Base-by-base conservation (phyloP, 2,329 filamentous ascomycete genomes). In the Aspergillus fijiensis region DNA sequence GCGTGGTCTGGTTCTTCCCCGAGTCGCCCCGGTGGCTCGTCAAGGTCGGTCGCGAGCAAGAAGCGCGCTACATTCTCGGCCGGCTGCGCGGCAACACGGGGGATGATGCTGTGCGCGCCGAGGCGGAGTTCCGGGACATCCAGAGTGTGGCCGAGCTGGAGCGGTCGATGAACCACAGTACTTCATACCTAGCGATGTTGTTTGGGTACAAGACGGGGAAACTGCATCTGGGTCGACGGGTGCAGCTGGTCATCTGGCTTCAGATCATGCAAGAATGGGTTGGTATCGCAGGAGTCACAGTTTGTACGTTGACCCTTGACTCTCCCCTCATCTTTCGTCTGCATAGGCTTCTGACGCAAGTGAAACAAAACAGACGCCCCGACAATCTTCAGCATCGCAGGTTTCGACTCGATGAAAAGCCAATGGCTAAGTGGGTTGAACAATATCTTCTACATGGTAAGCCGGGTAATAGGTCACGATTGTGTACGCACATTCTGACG, bases 241-340 rank as follows among this genome's bases (percentile, higher is more conserved):
- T 90, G 0, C 87, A 90, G 67, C 80, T 91, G 1, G 87, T 88
- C 3, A 81, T 91, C 39, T 90, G 87, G 87, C 79, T 90, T 9
- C 87, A 90, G 74, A 87, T 90, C 49, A 83, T 90, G 69, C 87
- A 89, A 67, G 85, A 89, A 66, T 89, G 87, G 86, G 82, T 87
- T 55, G 87, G 88, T 0, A 90, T 90, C 61, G 87, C 87, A 0
- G 87, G 86, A 48, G 86, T 90, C 2, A 89, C 87, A 0, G 82
- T 90, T 39, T 86, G 75, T 76, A 68, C 53, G 74, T 63, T 47
- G 23, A 31, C 23, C 23, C 21, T 29, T 29, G 1, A 29, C 1
- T 9, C 27, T 29, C 27, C 7, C 27, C 7, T 29, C 27, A 1
- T 29, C 27, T 29, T 0, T 29, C 7, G 7, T 29, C 3, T 29